Percentiles rank a stretch among this genome's conserved stretches.
These are phyloP conservation scores for Russula compacta DNA, from an alignment of 768 basidiomycete genomes.

Conservation along the genomic window DNA sequence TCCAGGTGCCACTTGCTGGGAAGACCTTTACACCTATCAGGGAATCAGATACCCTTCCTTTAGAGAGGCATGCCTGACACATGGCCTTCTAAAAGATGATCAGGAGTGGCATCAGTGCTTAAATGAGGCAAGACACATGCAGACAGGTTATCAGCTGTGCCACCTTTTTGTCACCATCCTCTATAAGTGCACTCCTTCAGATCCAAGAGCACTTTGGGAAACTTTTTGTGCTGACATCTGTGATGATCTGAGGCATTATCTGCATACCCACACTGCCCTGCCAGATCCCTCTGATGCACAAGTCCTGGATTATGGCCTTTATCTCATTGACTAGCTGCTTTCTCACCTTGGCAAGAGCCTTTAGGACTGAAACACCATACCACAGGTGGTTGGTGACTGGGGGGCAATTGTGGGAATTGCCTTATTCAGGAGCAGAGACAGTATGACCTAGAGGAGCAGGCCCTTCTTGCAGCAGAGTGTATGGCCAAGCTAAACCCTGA, in stretches of 20 bases:
- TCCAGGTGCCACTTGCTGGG: neutral
- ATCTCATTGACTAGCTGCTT: conserved; percentile 29
- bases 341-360: conserved; percentile 22
- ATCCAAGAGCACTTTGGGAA: conserved; percentile 34
- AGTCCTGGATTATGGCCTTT: conserved; percentile 36
- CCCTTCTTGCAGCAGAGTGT: neutral
- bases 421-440: conserved; percentile 29
- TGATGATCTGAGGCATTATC: conserved; percentile 30
- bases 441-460: conserved; percentile 21
- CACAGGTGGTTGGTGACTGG: conserved; percentile 26
- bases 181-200: conserved; percentile 22
- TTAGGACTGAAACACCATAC: conserved; percentile 27
- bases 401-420: conserved; percentile 18
- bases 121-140: neutral
- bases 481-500: conserved; percentile 15
- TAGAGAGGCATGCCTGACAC: conserved; percentile 33
- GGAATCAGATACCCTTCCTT: conserved; percentile 26
- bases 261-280: neutral
- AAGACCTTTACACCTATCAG: conserved; percentile 20
- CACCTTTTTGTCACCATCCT: conserved; percentile 35
- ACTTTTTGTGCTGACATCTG: conserved; percentile 31
- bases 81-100: conserved; percentile 36
- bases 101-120: conserved; percentile 27
- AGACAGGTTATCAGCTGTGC: conserved; percentile 30
- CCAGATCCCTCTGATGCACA: conserved; percentile 26